Conservation (phyloP, 2,329 filamentous ascomycete species). For the Pseudopyricularia cyperi region DNA sequence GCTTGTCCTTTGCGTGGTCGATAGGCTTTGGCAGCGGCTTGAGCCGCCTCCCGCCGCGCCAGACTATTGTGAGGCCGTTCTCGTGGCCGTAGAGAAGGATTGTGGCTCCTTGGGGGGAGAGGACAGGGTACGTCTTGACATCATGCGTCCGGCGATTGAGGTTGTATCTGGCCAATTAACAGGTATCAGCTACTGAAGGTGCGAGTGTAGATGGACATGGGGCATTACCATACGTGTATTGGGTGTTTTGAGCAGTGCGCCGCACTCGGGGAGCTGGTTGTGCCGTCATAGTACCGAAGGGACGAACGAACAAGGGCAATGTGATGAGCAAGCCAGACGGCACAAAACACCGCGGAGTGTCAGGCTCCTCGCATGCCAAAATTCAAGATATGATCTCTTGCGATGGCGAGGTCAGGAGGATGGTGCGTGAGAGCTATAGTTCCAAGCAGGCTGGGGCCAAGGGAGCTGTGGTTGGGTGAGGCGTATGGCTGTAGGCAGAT, state of each 20-base stretch:
- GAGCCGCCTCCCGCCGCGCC: constrained; percentile 50
- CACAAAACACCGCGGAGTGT: neutral
- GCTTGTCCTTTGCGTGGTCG: constrained; percentile 22
- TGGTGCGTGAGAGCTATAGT: too few relatives aligned
- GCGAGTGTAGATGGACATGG: neutral
- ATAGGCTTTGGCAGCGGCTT: constrained; percentile 27
- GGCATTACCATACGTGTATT: constrained; percentile 27
- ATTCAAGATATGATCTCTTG: too few relatives aligned
- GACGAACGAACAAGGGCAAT: neutral
- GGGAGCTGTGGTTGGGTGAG: too few relatives aligned
- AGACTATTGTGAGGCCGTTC: constrained; percentile 46
- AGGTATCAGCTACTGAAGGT: neutral
- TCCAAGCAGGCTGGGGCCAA: too few relatives aligned
- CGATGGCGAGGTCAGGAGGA: too few relatives aligned
- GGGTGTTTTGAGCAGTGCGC: constrained; percentile 33
- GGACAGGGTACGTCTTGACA: constrained; percentile 47
- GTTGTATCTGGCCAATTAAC: constrained; percentile 34
- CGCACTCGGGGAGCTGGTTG: constrained; percentile 24
- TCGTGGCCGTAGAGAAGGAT: constrained; percentile 52
- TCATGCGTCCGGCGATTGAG: constrained; percentile 44
- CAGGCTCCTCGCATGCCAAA: constrained; percentile 1
- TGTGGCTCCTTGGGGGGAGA: constrained; percentile 49
- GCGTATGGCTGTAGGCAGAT: too few relatives aligned
- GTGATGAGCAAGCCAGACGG: neutral
- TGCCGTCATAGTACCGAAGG: constrained; percentile 9